Evolutionary conservation across 345 rosid genomes (phyloP).

Genomic region (Conringia planisiliqua): DNA sequence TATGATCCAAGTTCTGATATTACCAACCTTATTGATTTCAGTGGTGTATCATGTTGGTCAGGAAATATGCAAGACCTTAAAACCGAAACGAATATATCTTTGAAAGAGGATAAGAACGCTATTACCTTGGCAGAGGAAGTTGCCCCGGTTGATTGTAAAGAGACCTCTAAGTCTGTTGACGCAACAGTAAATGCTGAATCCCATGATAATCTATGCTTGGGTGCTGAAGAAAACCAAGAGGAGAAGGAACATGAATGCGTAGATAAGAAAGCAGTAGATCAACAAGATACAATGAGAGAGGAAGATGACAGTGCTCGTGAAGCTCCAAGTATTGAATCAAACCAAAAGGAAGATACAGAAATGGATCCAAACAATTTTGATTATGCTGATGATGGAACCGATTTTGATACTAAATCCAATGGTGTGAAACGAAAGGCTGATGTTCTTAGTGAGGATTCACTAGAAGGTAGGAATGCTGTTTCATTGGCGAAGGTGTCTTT

Average conservation of each 20-base stretch:
- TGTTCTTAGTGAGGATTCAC: slow-evolving; percentile 47
- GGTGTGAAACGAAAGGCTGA: slow-evolving; percentile 54
- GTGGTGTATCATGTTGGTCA: slow-evolving; percentile 37
- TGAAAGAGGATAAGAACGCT: slow-evolving; percentile 25
- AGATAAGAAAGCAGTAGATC: slow-evolving; percentile 1
- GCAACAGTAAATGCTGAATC: slow-evolving; percentile 3
- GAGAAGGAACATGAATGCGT: background rate
- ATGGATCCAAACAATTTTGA: slow-evolving; percentile 25
- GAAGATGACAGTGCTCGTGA: slow-evolving; percentile 15
- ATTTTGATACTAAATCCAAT: slow-evolving; percentile 40
- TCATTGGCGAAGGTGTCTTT: slow-evolving; percentile 61
- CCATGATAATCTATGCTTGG: background rate
- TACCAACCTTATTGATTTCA: slow-evolving; percentile 42
- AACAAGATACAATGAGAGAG: slow-evolving; percentile 18
- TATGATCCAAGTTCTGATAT: slow-evolving; percentile 34
- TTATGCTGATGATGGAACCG: slow-evolving; percentile 40
- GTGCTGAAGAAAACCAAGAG: background rate
- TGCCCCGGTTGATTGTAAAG: slow-evolving; percentile 18
- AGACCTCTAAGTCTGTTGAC: background rate
- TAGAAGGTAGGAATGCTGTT: slow-evolving; percentile 53
- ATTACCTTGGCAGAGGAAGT: slow-evolving; percentile 20
- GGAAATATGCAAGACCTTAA: slow-evolving; percentile 36
- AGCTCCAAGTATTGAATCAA: slow-evolving; percentile 12
- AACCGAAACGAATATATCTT: slow-evolving; percentile 19
- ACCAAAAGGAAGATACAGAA: slow-evolving; percentile 27